Conservation (phyloP, 495 filamentous ascomycete species). For the Glonium stellatum region DNA sequence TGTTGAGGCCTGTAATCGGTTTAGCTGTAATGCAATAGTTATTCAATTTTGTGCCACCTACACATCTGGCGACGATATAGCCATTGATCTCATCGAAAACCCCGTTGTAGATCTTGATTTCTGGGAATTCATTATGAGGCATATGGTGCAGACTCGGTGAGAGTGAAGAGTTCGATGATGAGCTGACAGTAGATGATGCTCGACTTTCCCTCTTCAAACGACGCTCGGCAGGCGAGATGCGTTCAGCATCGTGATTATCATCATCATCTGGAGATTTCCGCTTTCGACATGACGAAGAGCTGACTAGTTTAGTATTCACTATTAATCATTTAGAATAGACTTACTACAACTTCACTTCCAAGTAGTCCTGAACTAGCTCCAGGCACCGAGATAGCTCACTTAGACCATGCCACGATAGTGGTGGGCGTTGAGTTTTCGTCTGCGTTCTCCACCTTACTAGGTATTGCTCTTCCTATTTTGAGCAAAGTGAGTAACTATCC, state of each 20-base stretch:
- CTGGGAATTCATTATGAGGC: background rate
- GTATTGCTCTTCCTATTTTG: conserved; percentile 32
- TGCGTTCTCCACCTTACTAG: conserved; percentile 32
- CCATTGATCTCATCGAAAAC: conserved; percentile 29
- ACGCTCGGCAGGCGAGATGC: conserved; percentile 19
- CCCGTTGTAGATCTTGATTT: conserved; percentile 31
- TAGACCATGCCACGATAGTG: conserved; percentile 34
- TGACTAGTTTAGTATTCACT: background rate
- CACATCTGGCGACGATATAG: conserved; percentile 21
- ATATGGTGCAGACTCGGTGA: background rate
- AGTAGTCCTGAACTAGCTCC: conserved; percentile 33
- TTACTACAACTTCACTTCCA: conserved; percentile 25
- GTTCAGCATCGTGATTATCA: conserved; percentile 5
- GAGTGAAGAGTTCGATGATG: conserved; percentile 9
- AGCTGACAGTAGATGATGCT: conserved; percentile 6
- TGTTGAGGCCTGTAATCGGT: background rate
- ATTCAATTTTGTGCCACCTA: conserved; percentile 6
- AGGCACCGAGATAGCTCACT: conserved; percentile 30
- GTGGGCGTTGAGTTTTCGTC: conserved; percentile 1
- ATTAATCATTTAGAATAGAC: conserved; percentile 1
- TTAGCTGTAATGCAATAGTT: background rate
- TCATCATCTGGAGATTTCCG: conserved; percentile 29
- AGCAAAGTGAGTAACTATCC: background rate
- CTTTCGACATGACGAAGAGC: conserved; percentile 15
- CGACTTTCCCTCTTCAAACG: background rate